Base-by-base conservation (phyloP, 805 yeast genomes). In the Citeromyces nyonsensis region DNA sequence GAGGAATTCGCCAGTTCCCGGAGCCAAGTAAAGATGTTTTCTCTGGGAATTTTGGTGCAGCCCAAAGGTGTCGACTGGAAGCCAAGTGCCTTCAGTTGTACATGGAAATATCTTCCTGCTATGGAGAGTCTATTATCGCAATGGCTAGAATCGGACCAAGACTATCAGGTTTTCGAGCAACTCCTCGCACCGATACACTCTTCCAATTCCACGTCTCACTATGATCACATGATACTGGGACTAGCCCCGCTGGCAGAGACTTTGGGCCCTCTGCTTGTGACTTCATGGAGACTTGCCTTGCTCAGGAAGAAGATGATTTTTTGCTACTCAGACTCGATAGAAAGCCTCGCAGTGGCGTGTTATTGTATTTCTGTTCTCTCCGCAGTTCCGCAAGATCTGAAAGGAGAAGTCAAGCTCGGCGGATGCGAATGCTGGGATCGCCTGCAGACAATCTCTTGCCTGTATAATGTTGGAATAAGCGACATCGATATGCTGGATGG, bases 261-360 rank as follows among this genome's bases (percentile, higher is more conserved):
- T 2, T 52, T 73, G 33, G 86, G 93, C 0, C 86, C 91, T 1
- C 52, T 75, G 32, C 55, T 73, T 2, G 79, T 76, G 44, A 66
- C 60, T 26, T 47, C 76, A 4, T 81, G 77, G 73, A 78, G 73
- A 49, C 59, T 70, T 24, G 66, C 73, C 3, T 50, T 81, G 26
- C 44, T 76, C 24, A 54, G 91, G 12, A 64, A 70, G 36, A 54
- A 70, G 25, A 60, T 81, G 4, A 38, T 81, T 3, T 38, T 77
- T 1, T 60, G 62, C 43, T 48, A 58, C 42, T 36, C 52, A 22
- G 10, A 40, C 34, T 37, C 42, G 35, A 48, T 64, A 9, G 63
- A 58, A 29, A 46, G 47, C 25, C 47, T 56, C 32, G 60, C 73
- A 31, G 60, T 71, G 10, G 69, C 66, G 47, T 60, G 70, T 4